Evolutionary conservation across 208 protist species (phyloP), one percentile per base, ranked within the genome.

Genomic region (Vickermania spadyakhi): DNA sequence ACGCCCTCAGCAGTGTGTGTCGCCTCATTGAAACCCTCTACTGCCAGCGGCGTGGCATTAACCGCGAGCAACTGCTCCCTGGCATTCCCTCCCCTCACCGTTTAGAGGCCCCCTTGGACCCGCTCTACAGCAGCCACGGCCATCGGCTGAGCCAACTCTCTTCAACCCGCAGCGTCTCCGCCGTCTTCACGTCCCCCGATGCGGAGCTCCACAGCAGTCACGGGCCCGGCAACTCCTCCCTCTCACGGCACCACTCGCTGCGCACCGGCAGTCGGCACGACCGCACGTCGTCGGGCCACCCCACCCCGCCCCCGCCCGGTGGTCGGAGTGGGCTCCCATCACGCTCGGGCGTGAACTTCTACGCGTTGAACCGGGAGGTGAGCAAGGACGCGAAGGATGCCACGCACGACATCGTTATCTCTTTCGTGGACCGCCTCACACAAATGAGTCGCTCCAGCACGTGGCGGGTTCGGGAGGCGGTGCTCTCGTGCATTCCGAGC

Each of bases 381-480:
- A 45, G 36, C 36, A 45, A 18, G 11, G 36, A 18, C 18, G 11
- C 36, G 18, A 18, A 7, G 36, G 36, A 45, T 45, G 36, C 36
- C 36, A 45, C 36, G 31, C 58, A 69, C 26, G 5, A 56, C 14
- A 71, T 81, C 5, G 66, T 78, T 3, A 45, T 31, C 7, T 53
- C 52, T 29, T 65, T 88, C 42, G 63, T 79, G 29, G 60, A 68
- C 3, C 64, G 73, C 30, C 58, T 91, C 5, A 61, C 68, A 53
- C 30, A 45, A 55, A 75, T 88, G 27, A 77, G 80, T 23, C 73
- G 77, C 53, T 80, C 84, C 2, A 66, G 66, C 30, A 92, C 84
- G 69, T 92, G 85, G 82, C 78, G 82, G 29, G 66, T 86, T 49
- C 81, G 85, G 45, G 70, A 87, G 28, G 72, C 75, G 5, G 74